Percentiles rank a stretch among this genome's conserved stretches.
Conservation (phyloP, 257 asterid species). For the Mentha longifolia region DNA sequence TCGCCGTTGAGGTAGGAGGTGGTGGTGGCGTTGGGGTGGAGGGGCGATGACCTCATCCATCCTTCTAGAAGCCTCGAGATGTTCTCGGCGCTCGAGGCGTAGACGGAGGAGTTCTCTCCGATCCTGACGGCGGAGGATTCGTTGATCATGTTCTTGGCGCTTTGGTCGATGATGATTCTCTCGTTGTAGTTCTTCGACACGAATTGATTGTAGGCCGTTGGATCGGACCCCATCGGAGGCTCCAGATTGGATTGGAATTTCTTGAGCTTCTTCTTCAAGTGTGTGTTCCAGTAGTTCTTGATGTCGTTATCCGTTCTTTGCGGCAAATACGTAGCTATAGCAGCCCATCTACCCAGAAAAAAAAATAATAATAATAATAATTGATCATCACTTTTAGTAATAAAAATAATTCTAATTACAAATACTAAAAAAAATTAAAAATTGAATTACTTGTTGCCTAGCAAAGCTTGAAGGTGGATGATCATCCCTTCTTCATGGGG, state of each 20-base stretch:
- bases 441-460: constrained; percentile 84
- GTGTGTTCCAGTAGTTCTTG: constrained; percentile 98
- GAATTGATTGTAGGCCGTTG: constrained; percentile 44
- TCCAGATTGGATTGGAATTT: constrained; percentile 52
- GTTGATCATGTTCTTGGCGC: constrained; percentile 2
- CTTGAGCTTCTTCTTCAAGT: constrained; percentile 86
- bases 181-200: constrained; percentile 36
- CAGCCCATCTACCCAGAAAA: constrained; percentile 76
- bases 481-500: constrained; percentile 99
- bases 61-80: constrained; percentile 90
- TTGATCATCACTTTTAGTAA: too few relatives aligned
- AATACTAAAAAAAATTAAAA: background rate
- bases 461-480: constrained; percentile 88
- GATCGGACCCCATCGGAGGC: constrained; percentile 40
- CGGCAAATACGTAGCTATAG: constrained; percentile 92
- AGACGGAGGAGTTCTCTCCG: constrained; percentile 49
- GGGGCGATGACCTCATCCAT: constrained; percentile 82
- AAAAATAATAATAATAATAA: too few relatives aligned
- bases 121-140: constrained; percentile 16
- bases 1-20: background rate
- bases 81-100: constrained; percentile 90
- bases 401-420: too few relatives aligned
- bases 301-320: constrained; percentile 96
- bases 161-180: background rate
- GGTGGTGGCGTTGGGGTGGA: constrained; percentile 12